Evolutionary conservation across 2,329 filamentous ascomycete species (phyloP).

Genomic region (Neofusicoccum cordaticola): DNA sequence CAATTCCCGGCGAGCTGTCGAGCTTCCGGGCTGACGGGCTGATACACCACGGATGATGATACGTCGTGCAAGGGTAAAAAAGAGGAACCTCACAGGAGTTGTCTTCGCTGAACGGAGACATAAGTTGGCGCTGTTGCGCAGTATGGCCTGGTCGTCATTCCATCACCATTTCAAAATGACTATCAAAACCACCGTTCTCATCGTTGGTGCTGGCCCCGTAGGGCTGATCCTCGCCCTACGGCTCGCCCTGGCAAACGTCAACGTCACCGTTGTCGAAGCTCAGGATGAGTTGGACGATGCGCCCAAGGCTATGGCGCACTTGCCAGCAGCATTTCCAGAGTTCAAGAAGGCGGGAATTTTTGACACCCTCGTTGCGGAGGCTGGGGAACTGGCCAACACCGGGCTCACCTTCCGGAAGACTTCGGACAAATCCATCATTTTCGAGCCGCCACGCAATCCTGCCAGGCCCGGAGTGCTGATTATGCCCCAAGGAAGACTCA

Average conservation of each 20-base stretch:
- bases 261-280: constrained; percentile 27
- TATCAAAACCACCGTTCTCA: constrained; percentile 26
- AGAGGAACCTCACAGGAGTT: background rate
- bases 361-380: constrained; percentile 29
- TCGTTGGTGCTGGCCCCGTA: constrained; percentile 42
- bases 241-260: constrained; percentile 33
- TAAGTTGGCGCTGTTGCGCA: no score
- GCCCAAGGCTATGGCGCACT: constrained; percentile 44
- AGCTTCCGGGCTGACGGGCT: background rate
- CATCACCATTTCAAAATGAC: background rate
- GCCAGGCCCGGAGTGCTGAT: constrained; percentile 26
- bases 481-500: constrained; percentile 34
- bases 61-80: background rate
- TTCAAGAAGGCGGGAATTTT: constrained; percentile 37
- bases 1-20: background rate
- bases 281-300: constrained; percentile 22
- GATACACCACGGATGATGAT: background rate
- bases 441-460: constrained; percentile 20
- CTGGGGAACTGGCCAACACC: constrained; percentile 24
- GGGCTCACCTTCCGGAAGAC: constrained; percentile 31
- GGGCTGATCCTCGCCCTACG: constrained; percentile 42
- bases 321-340: constrained; percentile 39
- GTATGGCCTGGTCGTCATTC: background rate
- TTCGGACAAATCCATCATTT: constrained; percentile 22
- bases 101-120: no score